Evolutionary conservation across 192 early-diverging fungal species (phyloP).

Genomic region (Gaertneriomyces semiglobifer): DNA sequence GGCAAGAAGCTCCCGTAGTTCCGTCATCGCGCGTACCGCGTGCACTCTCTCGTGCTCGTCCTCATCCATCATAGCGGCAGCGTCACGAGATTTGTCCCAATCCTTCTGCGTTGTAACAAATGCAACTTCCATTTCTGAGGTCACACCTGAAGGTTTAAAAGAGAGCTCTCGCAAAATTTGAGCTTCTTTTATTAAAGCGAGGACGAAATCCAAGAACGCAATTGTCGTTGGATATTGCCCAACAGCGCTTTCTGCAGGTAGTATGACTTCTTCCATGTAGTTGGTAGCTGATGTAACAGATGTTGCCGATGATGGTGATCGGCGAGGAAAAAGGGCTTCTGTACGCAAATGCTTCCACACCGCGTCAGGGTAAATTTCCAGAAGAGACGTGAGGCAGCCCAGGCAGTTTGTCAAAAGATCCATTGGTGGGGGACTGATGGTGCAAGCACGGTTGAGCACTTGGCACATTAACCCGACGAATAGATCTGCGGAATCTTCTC

Average conservation of each 20-base stretch:
- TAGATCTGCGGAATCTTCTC: constrained; percentile 19
- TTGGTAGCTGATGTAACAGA: constrained; percentile 15
- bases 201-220: constrained; percentile 44
- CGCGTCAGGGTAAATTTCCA: constrained; percentile 22
- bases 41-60: neutral
- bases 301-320: constrained; percentile 3
- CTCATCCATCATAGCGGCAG: constrained; percentile 1
- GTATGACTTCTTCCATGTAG: constrained; percentile 44
- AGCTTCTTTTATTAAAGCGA: constrained; percentile 29
- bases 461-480: constrained; percentile 37
- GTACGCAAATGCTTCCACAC: constrained; percentile 41
- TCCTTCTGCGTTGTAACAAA: constrained; percentile 13
- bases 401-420: constrained; percentile 38
- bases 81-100: constrained; percentile 11
- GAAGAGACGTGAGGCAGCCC: constrained; percentile 30
- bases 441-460: constrained; percentile 34
- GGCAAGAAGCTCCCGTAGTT: neutral
- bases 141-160: too few relatives aligned
- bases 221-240: constrained; percentile 43
- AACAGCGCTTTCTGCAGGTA: constrained; percentile 38
- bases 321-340: constrained; percentile 37
- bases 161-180: constrained; percentile 16
- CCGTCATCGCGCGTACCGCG: neutral
- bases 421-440: constrained; percentile 22
- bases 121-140: constrained; percentile 5